Conservation (phyloP, 140 eudicot genomes). For the Senecio squalidus region DNA sequence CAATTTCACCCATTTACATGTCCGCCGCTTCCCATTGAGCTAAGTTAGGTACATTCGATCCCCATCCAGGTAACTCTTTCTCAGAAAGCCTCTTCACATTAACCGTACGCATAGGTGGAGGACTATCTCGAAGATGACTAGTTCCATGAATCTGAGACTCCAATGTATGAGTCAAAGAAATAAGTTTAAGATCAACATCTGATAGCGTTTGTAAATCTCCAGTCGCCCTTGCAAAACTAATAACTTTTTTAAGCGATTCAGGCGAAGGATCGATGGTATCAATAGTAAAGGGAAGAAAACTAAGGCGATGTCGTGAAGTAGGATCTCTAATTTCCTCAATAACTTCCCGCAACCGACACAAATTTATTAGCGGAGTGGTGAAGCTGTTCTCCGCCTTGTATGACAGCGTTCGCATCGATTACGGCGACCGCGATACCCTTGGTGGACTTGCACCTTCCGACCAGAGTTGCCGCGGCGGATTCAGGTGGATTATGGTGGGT, state of each 20-base stretch:
- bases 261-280: conserved; percentile 76
- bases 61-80: conserved; percentile 98
- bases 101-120: conserved; percentile 76
- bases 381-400: conserved; percentile 78
- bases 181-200: conserved; percentile 93
- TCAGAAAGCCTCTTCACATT: conserved; percentile 88
- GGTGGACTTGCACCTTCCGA: conserved; percentile 65
- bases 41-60: conserved; percentile 84
- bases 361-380: conserved; percentile 57
- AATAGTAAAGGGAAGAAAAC: conserved; percentile 54
- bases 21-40: conserved; percentile 94
- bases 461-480: no score
- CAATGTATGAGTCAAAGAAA: conserved; percentile 80
- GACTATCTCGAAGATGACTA: conserved; percentile 72
- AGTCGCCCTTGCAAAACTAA: conserved; percentile 85
- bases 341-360: conserved; percentile 66
- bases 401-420: conserved; percentile 85
- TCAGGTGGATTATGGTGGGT: no score
- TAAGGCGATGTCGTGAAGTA: conserved; percentile 70
- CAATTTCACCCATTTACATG: conserved; percentile 41
- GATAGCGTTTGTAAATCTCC: conserved; percentile 98
- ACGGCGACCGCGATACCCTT: conserved; percentile 87
- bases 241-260: conserved; percentile 74
- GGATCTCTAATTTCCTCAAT: conserved; percentile 75
- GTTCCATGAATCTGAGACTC: conserved; percentile 89